Conservation (phyloP, 345 rosid species). For the Adansonia digitata region DNA sequence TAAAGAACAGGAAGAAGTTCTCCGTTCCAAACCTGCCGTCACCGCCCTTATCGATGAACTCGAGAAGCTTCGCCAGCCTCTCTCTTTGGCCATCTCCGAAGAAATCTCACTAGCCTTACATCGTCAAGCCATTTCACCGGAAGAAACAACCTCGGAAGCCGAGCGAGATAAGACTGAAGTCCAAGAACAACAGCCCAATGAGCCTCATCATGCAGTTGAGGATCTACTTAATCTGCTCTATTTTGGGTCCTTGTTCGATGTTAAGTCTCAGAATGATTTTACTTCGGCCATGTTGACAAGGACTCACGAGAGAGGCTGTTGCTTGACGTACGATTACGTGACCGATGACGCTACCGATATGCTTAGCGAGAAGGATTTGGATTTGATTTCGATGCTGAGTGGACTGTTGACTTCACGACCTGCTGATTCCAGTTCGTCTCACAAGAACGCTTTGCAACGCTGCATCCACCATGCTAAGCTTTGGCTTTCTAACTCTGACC, state of each 20-base stretch:
- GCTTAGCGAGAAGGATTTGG: conserved; percentile 80
- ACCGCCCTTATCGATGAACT: conserved; percentile 71
- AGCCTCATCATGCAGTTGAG: conserved; percentile 26
- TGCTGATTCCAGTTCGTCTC: conserved; percentile 62
- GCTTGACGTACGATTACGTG: conserved; percentile 85
- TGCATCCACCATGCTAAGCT: conserved; percentile 71
- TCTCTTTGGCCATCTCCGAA: conserved; percentile 60
- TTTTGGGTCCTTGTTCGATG: conserved; percentile 77
- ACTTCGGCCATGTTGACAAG: conserved; percentile 72
- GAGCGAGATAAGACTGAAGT: not conserved
- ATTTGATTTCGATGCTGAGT: conserved; percentile 60
- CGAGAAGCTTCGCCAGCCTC: conserved; percentile 75
- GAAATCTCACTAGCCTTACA: conserved; percentile 53
- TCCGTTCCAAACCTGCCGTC: conserved; percentile 76
- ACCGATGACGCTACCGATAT: conserved; percentile 90
- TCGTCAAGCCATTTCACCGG: conserved; percentile 8
- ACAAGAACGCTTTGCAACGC: conserved; percentile 66
- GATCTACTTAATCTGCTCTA: conserved; percentile 78
- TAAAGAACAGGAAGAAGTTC: conserved; percentile 83
- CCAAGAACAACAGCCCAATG: conserved; percentile 10
- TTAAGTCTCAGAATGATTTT: conserved; percentile 72
- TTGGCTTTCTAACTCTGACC: conserved; percentile 73
- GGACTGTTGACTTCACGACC: conserved; percentile 71
- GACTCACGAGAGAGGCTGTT: conserved; percentile 83
- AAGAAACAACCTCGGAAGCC: conserved; percentile 14